Conservation (phyloP, 768 basidiomycete species). For the Lentinula aciculospora region DNA sequence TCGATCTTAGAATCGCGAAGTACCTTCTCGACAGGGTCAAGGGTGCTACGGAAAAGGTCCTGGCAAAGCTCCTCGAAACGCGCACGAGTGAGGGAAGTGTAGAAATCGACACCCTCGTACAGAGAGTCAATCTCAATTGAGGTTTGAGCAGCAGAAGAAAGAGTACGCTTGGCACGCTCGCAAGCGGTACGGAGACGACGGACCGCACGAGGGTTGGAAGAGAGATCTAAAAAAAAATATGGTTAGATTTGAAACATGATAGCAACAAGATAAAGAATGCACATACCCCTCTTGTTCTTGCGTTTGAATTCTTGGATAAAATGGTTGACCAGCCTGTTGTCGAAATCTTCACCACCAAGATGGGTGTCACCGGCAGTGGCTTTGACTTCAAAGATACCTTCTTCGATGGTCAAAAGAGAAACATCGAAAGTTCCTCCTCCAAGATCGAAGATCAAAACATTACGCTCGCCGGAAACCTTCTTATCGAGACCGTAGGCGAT, state of each 20-base stretch:
- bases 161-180: constrained; percentile 8
- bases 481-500: constrained; percentile 68
- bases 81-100: constrained; percentile 34
- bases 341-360: constrained; percentile 31
- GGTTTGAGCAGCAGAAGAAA: constrained; percentile 7
- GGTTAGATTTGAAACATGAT: constrained; percentile 14
- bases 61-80: constrained; percentile 21
- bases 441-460: constrained; percentile 66
- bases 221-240: not conserved
- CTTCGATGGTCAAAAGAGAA: constrained; percentile 62
- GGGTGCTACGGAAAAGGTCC: constrained; percentile 15
- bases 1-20: constrained; percentile 47
- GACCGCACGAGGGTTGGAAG: constrained; percentile 8
- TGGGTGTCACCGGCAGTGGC: constrained; percentile 58
- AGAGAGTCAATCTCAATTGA: constrained; percentile 52
- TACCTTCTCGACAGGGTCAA: constrained; percentile 48
- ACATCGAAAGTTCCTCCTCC: constrained; percentile 75
- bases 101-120: constrained; percentile 36
- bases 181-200: constrained; percentile 10
- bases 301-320: constrained; percentile 37
- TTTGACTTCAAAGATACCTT: constrained; percentile 66
- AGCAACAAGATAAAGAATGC: constrained; percentile 37
- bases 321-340: constrained; percentile 7
- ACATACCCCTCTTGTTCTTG: constrained; percentile 40
- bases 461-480: constrained; percentile 49